Evolutionary conservation across 495 filamentous ascomycete genomes (phyloP), one percentile per base, ranked within the genome.

Genomic region (Peziza echinospora): DNA sequence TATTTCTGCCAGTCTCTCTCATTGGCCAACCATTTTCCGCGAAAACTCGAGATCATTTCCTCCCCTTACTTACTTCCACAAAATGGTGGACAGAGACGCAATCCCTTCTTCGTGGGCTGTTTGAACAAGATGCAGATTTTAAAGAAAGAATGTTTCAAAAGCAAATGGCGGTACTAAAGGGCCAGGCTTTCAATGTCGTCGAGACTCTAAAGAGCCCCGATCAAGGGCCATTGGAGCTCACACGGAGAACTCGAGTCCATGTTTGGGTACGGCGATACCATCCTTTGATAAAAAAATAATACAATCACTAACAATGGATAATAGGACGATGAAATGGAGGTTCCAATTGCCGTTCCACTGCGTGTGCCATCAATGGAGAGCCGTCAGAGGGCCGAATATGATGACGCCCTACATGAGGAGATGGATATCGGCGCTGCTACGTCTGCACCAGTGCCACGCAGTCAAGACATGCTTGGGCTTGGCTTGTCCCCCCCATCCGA

Each of bases 151-250:
- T 97, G 89, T 97, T 91, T 62, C 84, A 83, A 16, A 71, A 80
- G 45, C 89, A 97, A 56, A 93, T 96, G 42, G 87, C 91, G 1
- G 89, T 97, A 34, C 89, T 97, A 82, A 97, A 97, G 65, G 89
- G 89, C 4, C 89, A 97, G 56, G 89, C 91, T 7, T 97, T 86
- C 82, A 97, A 97, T 62, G 89, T 97, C 2, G 85, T 97, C 7
- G 89, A 97, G 65, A 93, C 87, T 9, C 67, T 97, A 44, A 97
- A 97, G 58, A 79, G 77, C 3, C 69, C 71, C 1, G 91, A 93
- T 60, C 87, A 94, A 53, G 89, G 89, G 1, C 89, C 89, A 1
- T 67, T 97, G 16, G 89, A 97, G 63, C 69, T 97, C 49, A 94
- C 87, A 17, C 72, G 89, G 51, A 70, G 89, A 54, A 77, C 83